phyloP scores from a whole-genome alignment of 192 early-diverging fungal species.

The Coemansia brasiliensis region DNA sequence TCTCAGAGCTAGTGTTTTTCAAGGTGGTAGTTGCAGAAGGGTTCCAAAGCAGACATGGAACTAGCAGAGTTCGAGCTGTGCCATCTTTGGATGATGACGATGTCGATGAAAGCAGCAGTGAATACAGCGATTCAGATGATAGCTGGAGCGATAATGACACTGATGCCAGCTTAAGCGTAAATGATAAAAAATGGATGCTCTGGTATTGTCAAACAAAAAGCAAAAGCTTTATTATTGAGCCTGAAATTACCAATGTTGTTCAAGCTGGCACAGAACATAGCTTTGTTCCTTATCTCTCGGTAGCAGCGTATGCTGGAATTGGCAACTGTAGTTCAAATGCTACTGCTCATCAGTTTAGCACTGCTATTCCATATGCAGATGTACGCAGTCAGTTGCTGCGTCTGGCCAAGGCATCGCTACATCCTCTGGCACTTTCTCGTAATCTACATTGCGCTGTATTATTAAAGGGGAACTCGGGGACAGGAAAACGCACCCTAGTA shows the following conservation, averaged over 20 bases:
- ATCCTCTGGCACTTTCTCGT: slow-evolving; percentile 69
- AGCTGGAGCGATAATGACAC: slow-evolving; percentile 9
- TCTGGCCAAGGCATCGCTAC: slow-evolving; percentile 67
- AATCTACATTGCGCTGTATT: slow-evolving; percentile 70
- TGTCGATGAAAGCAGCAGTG: slow-evolving; percentile 11
- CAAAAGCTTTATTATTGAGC: slow-evolving; percentile 28
- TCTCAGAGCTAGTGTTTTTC: slow-evolving; percentile 40
- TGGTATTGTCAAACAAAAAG: slow-evolving; percentile 34
- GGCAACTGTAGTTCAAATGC: background rate
- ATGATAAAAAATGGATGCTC: slow-evolving; percentile 25
- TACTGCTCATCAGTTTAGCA: background rate
- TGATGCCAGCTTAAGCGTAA: slow-evolving; percentile 5
- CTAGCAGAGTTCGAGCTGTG: slow-evolving; percentile 4
- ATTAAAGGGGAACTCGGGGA: slow-evolving; percentile 78
- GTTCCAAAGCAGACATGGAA: slow-evolving; percentile 14
- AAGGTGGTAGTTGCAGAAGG: slow-evolving; percentile 39
- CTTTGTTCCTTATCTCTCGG: slow-evolving; percentile 38
- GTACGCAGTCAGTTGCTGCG: slow-evolving; percentile 51
- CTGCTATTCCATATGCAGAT: slow-evolving; percentile 19
- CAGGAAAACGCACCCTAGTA: slow-evolving; percentile 77
- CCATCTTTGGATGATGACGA: slow-evolving; percentile 2
- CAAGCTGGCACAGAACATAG: slow-evolving; percentile 34
- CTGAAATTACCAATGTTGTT: slow-evolving; percentile 41
- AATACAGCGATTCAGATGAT: slow-evolving; percentile 3
- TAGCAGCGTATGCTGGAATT: slow-evolving; percentile 7